These are phyloP conservation scores for Solanum acaule DNA, from an alignment of 257 asterid species.

Conservation along the genomic window DNA sequence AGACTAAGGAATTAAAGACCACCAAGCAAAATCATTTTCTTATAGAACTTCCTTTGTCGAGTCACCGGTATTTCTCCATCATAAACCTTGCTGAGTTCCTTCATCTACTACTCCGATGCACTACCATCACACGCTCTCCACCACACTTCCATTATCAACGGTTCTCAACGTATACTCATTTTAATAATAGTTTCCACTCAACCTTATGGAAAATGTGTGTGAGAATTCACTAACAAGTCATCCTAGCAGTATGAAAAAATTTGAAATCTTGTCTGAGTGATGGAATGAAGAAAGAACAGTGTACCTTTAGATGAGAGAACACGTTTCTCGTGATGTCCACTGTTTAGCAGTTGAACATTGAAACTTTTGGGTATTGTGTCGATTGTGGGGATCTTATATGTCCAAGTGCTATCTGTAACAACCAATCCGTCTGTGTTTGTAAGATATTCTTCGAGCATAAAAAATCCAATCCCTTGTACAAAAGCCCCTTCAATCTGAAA, in stretches of 20 bases:
- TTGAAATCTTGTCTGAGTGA: neutral
- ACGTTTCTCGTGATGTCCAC: constrained; percentile 54
- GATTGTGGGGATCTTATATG: constrained; percentile 71
- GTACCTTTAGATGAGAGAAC: constrained; percentile 80
- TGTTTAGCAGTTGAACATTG: constrained; percentile 53
- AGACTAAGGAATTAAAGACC: neutral
- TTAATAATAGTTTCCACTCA: neutral
- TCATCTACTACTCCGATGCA: neutral
- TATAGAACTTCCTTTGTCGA: neutral
- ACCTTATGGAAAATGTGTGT: neutral
- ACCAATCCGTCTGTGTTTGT: constrained; percentile 46
- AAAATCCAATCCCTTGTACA: constrained; percentile 81
- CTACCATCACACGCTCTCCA: neutral
- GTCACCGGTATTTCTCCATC: neutral
- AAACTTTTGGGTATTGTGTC: constrained; percentile 62
- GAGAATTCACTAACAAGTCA: neutral
- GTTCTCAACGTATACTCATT: neutral
- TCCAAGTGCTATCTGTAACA: constrained; percentile 62
- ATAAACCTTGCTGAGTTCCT: neutral
- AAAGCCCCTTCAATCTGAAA: constrained; percentile 86
- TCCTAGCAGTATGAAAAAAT: neutral
- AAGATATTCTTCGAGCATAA: constrained; percentile 77
- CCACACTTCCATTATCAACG: neutral
- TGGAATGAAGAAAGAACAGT: neutral
- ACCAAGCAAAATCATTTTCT: neutral